These are phyloP conservation scores for Pseudocercospora fijiensis DNA, from an alignment of 2,329 filamentous ascomycete genomes.

Conservation along the genomic window DNA sequence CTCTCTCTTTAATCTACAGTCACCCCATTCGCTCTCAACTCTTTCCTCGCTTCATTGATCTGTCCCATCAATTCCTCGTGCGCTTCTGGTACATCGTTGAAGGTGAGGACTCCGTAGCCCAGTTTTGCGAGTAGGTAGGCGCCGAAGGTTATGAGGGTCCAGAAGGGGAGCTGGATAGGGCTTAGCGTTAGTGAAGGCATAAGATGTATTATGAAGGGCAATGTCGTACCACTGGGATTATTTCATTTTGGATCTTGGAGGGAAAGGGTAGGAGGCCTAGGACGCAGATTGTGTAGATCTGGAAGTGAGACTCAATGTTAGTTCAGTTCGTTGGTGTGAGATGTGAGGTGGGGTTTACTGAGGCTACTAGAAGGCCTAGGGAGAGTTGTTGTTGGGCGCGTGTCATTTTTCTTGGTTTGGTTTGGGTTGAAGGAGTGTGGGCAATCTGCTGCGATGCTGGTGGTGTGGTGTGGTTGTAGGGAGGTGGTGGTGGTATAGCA, in stretches of 20 bases:
- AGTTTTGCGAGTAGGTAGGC: conserved; percentile 89
- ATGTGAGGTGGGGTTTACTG: conserved; percentile 57
- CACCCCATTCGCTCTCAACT: conserved; percentile 72
- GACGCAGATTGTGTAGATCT: conserved; percentile 89
- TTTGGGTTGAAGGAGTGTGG: background rate
- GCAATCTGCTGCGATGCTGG: background rate
- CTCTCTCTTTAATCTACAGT: conserved; percentile 67
- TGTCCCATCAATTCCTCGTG: conserved; percentile 85
- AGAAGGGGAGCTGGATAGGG: conserved; percentile 76
- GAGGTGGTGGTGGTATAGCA: no score
- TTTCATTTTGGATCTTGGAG: conserved; percentile 71
- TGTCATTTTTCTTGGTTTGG: no score
- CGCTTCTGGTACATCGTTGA: conserved; percentile 91
- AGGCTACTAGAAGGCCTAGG: conserved; percentile 80
- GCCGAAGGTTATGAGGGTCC: conserved; percentile 85
- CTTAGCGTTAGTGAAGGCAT: background rate
- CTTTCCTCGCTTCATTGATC: conserved; percentile 72
- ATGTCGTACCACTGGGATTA: conserved; percentile 78
- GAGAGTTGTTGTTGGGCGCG: conserved; percentile 92
- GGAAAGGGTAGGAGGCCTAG: conserved; percentile 81
- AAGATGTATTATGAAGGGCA: background rate
- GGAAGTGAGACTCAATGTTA: conserved; percentile 29
- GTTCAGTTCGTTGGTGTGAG: conserved; percentile 22
- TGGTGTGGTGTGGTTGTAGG: background rate
- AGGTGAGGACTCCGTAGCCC: conserved; percentile 88